Conservation (phyloP, 108 stramenopile genomes). For the Thalassiosira profunda region DNA sequence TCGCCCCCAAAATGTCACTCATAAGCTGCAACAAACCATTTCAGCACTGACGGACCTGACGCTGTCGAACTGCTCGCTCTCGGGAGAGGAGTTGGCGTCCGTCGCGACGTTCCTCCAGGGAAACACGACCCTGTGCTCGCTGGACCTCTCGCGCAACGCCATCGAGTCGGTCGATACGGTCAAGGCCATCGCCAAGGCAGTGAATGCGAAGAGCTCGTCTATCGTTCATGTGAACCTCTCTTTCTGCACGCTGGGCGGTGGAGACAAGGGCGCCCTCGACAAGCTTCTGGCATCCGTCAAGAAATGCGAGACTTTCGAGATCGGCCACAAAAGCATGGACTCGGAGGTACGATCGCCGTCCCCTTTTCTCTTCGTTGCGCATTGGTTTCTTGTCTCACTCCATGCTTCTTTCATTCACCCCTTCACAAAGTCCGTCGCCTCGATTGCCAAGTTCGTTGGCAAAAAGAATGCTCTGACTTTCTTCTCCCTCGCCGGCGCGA, state of each 20-base stretch:
- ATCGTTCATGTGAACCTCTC: neutral
- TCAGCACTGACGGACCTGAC: neutral
- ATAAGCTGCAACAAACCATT: too few relatives aligned
- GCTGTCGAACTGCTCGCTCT: slow-evolving; percentile 12
- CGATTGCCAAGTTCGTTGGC: neutral
- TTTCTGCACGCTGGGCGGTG: neutral
- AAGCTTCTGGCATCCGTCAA: neutral
- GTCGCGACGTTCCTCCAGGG: neutral
- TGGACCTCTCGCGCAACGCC: slow-evolving; percentile 12
- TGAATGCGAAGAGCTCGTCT: neutral
- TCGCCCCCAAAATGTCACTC: too few relatives aligned
- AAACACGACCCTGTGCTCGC: slow-evolving; percentile 1
- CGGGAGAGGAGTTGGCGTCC: neutral
- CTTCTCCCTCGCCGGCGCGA: neutral
- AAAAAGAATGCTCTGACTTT: neutral
- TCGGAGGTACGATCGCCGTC: too few relatives aligned
- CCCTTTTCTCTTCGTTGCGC: too few relatives aligned
- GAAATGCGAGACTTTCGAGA: neutral
- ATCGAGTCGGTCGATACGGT: slow-evolving; percentile 7
- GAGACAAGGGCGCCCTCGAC: neutral
- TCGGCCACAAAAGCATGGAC: neutral
- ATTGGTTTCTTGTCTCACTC: too few relatives aligned
- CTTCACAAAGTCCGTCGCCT: too few relatives aligned
- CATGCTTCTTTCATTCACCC: too few relatives aligned
- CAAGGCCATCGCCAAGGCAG: neutral